Evolutionary conservation across 139 green algal species (phyloP).

Genomic region (Picochlorum costavermella): DNA sequence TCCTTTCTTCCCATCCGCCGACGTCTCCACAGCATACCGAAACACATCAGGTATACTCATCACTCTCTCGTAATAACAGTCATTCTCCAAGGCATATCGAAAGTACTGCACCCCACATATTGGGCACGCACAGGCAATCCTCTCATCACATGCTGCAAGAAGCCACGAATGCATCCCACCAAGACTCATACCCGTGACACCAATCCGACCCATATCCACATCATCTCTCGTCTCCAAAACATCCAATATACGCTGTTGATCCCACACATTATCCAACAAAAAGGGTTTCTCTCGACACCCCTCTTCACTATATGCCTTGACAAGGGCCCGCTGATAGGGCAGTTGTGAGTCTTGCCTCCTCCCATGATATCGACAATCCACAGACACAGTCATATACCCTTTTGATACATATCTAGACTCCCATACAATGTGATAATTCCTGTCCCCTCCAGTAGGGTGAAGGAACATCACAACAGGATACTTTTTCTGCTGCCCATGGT

Average conservation of each 20-base stretch:
- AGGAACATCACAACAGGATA: constrained; percentile 31
- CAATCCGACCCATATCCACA: constrained; percentile 49
- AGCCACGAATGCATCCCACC: constrained; percentile 68
- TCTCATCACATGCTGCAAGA: constrained; percentile 33
- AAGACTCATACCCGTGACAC: constrained; percentile 52
- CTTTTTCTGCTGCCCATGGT: neutral
- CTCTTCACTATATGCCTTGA: constrained; percentile 32
- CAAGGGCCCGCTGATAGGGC: constrained; percentile 36
- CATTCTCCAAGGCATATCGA: constrained; percentile 40
- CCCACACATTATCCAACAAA: constrained; percentile 66
- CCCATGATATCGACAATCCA: constrained; percentile 56
- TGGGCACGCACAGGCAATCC: constrained; percentile 46
- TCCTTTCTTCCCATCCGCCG: neutral
- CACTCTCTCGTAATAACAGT: constrained; percentile 42
- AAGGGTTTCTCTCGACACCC: constrained; percentile 45
- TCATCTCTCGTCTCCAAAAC: constrained; percentile 38
- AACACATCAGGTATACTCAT: constrained; percentile 40
- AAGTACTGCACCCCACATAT: constrained; percentile 62
- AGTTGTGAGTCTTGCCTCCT: constrained; percentile 3
- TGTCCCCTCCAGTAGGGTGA: constrained; percentile 39
- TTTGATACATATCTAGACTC: constrained; percentile 30
- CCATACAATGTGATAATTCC: constrained; percentile 19
- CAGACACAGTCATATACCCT: constrained; percentile 45
- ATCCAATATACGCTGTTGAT: constrained; percentile 57
- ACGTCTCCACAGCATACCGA: constrained; percentile 27